Evolutionary conservation across 2,329 filamentous ascomycete genomes (phyloP).

Genomic region (Grosmannia penicillata): DNA sequence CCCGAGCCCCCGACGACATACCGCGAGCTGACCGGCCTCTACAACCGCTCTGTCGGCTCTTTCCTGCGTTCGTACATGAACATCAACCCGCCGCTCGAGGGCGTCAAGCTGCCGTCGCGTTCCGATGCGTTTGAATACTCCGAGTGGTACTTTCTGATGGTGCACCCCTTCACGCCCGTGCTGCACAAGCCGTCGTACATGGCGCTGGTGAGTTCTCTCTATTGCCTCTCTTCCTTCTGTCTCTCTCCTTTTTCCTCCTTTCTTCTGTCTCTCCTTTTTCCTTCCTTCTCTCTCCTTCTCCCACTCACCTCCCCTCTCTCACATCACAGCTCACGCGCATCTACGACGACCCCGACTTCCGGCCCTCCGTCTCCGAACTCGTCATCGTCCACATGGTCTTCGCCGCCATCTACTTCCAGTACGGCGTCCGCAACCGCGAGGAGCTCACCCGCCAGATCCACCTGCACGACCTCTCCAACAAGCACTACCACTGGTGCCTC

Average conservation of each 20-base stretch:
- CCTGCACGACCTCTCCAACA: conserved; percentile 52
- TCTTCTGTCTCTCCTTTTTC: not conserved
- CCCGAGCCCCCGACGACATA: conserved; percentile 3
- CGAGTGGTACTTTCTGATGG: conserved; percentile 60
- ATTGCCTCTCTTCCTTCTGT: too few species aligned
- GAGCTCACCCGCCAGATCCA: conserved; percentile 35
- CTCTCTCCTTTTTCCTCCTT: not conserved
- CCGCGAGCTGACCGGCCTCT: conserved; percentile 24
- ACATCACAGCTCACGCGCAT: conserved; percentile 39
- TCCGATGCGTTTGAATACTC: conserved; percentile 53
- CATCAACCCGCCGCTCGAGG: conserved; percentile 38
- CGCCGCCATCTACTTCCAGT: conserved; percentile 64
- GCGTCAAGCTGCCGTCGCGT: conserved; percentile 46
- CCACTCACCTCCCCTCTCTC: conserved; percentile 8
- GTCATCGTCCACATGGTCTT: conserved; percentile 69
- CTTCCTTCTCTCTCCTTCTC: not conserved
- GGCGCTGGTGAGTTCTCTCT: conserved; percentile 36
- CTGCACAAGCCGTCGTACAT: conserved; percentile 66
- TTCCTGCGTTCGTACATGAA: conserved; percentile 52
- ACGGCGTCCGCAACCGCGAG: conserved; percentile 52
- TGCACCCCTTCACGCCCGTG: conserved; percentile 59
- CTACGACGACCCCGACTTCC: conserved; percentile 54
- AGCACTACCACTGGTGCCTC: conserved; percentile 64
- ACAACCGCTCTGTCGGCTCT: conserved; percentile 59
- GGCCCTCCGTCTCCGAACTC: conserved; percentile 46